Base-by-base conservation (phyloP, 257 asterid genomes). In the Solanum sitiens region DNA sequence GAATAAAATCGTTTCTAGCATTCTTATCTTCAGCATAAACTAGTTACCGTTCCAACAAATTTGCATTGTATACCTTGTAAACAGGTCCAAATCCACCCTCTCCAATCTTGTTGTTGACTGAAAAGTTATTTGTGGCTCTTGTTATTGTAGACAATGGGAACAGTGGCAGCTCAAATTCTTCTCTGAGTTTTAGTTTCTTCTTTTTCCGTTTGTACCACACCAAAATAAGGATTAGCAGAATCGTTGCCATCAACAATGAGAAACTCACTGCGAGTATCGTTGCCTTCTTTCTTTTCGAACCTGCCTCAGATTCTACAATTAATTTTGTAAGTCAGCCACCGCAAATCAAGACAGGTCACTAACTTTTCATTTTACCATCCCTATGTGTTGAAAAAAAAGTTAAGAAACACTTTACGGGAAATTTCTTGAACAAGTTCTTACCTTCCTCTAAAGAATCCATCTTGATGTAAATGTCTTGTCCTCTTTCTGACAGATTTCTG, bases 81-180 rank as follows among this genome's bases (percentile, higher is more conserved):
- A 90, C 91, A 70, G 89, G 87, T 72, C 91, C 91, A 79, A 80
- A 89, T 35, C 91, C 91, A 70, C 91, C 91, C 86, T 89, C 88
- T 70, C 91, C 87, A 37, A 84, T 84, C 56, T 84, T 84, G 59
- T 84, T 84, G 76, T 84, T 35, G 59, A 84, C 6, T 5, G 59
- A 84, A 84, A 88, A 90, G 83, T 87, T 87, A 27, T 80, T 83
- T 3, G 92, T 90, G 50, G 91, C 90, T 39, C 87, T 85, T 61
- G 39, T 37, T 84, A 90, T 65, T 59, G 91, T 85, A 21, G 56
- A 8, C 6, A 90, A 67, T 33, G 86, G 88, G 45, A 90, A 90
- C 27, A 77, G 35, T 23, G 92, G 91, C 70, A 88, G 89, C 27
- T 90, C 89, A 61, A 70, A 15, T 30, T 88, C 89, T 65, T 85